Evolutionary conservation across 2,329 filamentous ascomycete species (phyloP).

Genomic region (Alternaria arborescens): DNA sequence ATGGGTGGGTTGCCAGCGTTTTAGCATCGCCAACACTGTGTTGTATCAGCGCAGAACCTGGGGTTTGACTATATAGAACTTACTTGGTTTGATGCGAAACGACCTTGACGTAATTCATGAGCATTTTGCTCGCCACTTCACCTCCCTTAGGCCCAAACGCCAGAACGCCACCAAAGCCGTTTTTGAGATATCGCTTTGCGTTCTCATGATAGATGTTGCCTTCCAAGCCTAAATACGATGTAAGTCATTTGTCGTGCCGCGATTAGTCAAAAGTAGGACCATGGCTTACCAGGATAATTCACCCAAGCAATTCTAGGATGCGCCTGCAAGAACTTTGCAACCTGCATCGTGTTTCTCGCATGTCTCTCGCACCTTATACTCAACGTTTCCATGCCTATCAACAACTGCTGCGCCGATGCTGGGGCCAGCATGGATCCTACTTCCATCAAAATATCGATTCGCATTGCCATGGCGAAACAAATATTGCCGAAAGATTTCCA

Average conservation of each 20-base stretch:
- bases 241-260: not conserved
- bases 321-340: conserved; percentile 33
- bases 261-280: not conserved
- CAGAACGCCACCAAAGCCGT: conserved; percentile 35
- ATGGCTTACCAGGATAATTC: conserved; percentile 32
- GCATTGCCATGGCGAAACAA: conserved; percentile 12
- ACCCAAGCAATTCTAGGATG: conserved; percentile 37
- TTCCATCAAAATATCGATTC: conserved; percentile 33
- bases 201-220: conserved; percentile 30
- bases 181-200: conserved; percentile 28
- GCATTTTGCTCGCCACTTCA: not conserved
- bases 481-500: not conserved
- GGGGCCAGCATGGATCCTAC: conserved; percentile 34
- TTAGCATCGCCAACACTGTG: conserved; percentile 43
- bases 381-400: conserved; percentile 34
- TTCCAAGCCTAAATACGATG: conserved; percentile 12
- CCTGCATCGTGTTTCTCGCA: conserved; percentile 30
- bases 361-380: conserved; percentile 34
- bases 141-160: conserved; percentile 26
- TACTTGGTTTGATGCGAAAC: conserved; percentile 2
- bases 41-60: not conserved
- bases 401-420: conserved; percentile 21
- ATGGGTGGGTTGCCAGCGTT: conserved; percentile 39
- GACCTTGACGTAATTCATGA: conserved; percentile 3
- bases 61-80: not conserved